Evolutionary conservation across 768 basidiomycete genomes (phyloP).

Genomic region (Pholiota microspora): DNA sequence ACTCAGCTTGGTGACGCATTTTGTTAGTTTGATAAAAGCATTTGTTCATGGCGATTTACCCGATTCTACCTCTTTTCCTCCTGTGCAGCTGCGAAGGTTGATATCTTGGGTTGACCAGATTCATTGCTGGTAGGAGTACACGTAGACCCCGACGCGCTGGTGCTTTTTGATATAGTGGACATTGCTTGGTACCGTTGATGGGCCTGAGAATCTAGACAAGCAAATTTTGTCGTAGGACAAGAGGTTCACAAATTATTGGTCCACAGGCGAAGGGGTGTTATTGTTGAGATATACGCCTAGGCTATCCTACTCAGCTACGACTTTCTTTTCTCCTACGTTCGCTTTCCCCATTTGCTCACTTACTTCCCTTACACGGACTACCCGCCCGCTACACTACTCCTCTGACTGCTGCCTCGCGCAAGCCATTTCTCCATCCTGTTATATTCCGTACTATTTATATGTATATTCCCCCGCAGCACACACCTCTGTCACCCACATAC

Average conservation of each 20-base stretch:
- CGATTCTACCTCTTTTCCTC: slow-evolving; percentile 26
- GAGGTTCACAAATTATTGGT: background rate
- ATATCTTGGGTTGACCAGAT: background rate
- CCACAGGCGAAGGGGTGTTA: background rate
- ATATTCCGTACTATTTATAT: too few relatives aligned
- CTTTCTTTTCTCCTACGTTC: too few relatives aligned
- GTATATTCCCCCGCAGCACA: too few relatives aligned
- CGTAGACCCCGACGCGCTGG: background rate
- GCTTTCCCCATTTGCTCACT: too few relatives aligned
- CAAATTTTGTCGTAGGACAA: background rate
- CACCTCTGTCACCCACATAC: too few relatives aligned
- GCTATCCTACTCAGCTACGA: too few relatives aligned
- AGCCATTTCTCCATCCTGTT: too few relatives aligned
- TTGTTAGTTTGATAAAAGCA: background rate
- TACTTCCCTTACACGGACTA: too few relatives aligned
- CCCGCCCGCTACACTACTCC: too few relatives aligned
- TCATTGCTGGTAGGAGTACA: background rate
- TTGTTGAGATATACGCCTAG: too few relatives aligned
- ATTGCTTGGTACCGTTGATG: background rate
- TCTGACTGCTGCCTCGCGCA: too few relatives aligned
- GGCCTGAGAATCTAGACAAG: background rate
- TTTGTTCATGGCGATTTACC: slow-evolving; percentile 6
- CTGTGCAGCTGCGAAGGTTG: slow-evolving; percentile 9
- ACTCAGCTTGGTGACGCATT: slow-evolving; percentile 18
- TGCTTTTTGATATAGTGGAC: too few relatives aligned